Evolutionary conservation across 805 yeast genomes (phyloP), one percentile per base, ranked within the genome.

Genomic region (Cyberlindnera euphorbiae): DNA sequence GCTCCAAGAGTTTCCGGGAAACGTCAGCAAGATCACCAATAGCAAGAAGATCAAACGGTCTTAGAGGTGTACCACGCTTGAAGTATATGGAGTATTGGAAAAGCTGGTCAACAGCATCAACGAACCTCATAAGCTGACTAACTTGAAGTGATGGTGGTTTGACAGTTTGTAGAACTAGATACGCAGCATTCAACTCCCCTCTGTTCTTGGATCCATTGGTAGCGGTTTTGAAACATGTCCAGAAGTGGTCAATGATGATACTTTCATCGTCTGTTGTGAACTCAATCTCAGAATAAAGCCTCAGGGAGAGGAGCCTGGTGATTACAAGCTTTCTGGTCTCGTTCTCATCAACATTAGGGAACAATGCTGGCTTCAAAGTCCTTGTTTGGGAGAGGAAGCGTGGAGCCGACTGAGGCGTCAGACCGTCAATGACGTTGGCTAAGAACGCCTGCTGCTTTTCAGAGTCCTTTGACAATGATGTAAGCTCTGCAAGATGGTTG

Each of bases 1-100:
- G 61, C 43, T 78, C 84, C 12, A 81, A 52, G 3, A 75, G 56
- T 16, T 59, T 50, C 8, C 69, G 59, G 0, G 73, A 57, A 21
- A 76, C 42, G 1, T 53, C 56, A 19, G 63, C 44, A 1, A 70
- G 64, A 12, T 65, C 50, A 3, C 47, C 44, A 26, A 55, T 52
- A 8, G 53, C 55, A 10, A 69, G 27, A 3, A 72, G 43, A 30
- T 63, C 61, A 2, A 46, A 37, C 4, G 77, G 76, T 27, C 63
- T 60, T 15, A 64, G 58, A 2, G 67, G 62, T n/a, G 49, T 42
- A 8, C 58, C 61, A 36, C 53, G 53, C 4, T 61, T 59, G 28
- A 63, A 35, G 17, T 51, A 57, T 17, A 60, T 37, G 8, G 61
- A 50, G 32, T 50, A 60, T 2, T 53, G 42, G 7, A 60, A 51